Base-by-base conservation (phyloP, 2,329 filamentous ascomycete genomes). In the Mariannaea elegans region DNA sequence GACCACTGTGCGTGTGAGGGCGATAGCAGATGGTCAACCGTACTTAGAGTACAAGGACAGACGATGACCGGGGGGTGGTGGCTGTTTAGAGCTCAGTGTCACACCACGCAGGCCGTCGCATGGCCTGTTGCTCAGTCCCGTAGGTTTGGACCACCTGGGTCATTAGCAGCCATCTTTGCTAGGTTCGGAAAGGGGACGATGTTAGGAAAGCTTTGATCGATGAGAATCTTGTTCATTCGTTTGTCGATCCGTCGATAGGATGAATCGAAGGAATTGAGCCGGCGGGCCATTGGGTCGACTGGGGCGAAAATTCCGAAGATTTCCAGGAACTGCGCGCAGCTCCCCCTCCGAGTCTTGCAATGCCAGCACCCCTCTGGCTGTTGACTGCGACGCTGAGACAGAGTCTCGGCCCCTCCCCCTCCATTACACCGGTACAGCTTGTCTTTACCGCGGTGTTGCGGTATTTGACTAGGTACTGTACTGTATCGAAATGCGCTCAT, bases 71-170 rank as follows among this genome's bases (percentile, higher is more conserved):
- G 65, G 65, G 63, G 45, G 58, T 48, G 59, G 56, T 53, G 53
- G 64, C 59, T 65, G 59, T 68, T 65, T 51, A 34, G 54, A 68
- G 65, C 67, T 65, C 64, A 54, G 48, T 61, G 65, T 71, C 68
- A 68, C 68, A 71, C 68, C 68, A 71, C 62, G 53, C 4, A 27
- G 41, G 7, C 21, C 41, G 23, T 44, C 21, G 41, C 56, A 60
- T 71, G 68, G 66, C 68, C 66, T 69, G 66, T 70, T 71, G 55
- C 47, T 64, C 59, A 62, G 65, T 71, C 62, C 68, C 66, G 59
- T 68, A 59, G 48, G 60, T 65, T 70, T 57, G 68, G 68, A 44
- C 65, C 64, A 59, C 56, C 65, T 62, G 61, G 55, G 62, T 61
- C 51, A 55, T 56, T 51, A 51, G 46, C 23, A 64, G 59, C 59